Evolutionary conservation across 768 basidiomycete genomes (phyloP).

Genomic region (Pleurotus platypus): DNA sequence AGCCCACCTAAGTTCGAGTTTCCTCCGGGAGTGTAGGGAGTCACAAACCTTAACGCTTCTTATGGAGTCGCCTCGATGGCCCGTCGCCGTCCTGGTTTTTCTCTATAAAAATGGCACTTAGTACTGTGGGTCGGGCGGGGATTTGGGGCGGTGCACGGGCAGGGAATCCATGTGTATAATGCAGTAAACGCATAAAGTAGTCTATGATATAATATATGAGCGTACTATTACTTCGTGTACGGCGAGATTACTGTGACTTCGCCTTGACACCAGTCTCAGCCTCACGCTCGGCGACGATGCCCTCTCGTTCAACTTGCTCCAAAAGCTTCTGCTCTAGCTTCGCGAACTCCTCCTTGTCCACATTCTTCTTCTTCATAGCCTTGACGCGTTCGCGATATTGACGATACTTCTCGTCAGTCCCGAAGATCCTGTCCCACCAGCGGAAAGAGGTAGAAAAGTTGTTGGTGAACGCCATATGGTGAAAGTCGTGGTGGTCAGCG

Average conservation of each 20-base stretch:
- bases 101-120: too few species aligned
- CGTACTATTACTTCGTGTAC: neutral
- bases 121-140: too few species aligned
- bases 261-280: conserved; percentile 31
- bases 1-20: too few species aligned
- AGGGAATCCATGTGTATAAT: neutral
- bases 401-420: conserved; percentile 88
- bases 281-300: conserved; percentile 62
- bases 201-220: neutral
- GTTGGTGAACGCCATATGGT: conserved; percentile 95
- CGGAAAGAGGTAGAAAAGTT: conserved; percentile 94
- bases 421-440: conserved; percentile 87
- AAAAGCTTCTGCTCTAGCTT: conserved; percentile 60
- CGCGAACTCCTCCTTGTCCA: conserved; percentile 47
- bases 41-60: too few species aligned
- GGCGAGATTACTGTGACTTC: conserved; percentile 29
- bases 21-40: too few species aligned
- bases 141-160: too few species aligned
- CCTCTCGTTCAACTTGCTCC: conserved; percentile 72
- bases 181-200: neutral
- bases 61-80: too few species aligned
- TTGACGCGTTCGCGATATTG: conserved; percentile 69
- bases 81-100: too few species aligned
- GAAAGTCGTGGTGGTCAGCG: conserved; percentile 97
- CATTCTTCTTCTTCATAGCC: conserved; percentile 59